phyloP scores from a whole-genome alignment of 176 grass and related monocot genomes.

The Guadua angustifolia region DNA sequence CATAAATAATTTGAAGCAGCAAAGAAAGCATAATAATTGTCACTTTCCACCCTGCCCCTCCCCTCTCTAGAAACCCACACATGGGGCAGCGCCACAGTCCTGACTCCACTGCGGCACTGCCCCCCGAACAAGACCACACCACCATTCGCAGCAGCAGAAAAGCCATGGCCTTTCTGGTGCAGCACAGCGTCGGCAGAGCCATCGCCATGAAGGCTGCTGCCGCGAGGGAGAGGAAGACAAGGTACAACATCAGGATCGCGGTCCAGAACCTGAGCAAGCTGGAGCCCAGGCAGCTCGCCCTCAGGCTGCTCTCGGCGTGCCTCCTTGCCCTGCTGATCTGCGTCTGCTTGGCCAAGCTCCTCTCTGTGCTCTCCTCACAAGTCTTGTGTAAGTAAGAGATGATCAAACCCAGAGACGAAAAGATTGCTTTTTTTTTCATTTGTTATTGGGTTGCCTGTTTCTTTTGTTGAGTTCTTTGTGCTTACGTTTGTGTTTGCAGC shows the following conservation, averaged over 20 bases:
- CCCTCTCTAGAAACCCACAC: background rate
- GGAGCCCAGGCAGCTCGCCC: slow-evolving; percentile 14
- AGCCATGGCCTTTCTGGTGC: slow-evolving; percentile 39
- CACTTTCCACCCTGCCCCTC: slow-evolving; percentile 30
- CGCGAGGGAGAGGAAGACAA: slow-evolving; percentile 38
- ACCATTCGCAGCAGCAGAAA: background rate
- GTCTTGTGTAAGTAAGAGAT: slow-evolving; percentile 27
- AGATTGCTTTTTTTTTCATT: background rate
- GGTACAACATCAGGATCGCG: background rate
- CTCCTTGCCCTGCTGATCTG: slow-evolving; percentile 35
- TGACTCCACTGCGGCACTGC: background rate
- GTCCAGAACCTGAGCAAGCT: slow-evolving; percentile 30
- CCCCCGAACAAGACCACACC: background rate
- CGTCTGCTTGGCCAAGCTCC: slow-evolving; percentile 24
- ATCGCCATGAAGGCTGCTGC: slow-evolving; percentile 3
- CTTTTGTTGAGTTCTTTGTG: background rate
- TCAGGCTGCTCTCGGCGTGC: slow-evolving; percentile 37
- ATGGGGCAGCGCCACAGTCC: background rate
- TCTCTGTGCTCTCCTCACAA: background rate
- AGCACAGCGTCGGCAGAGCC: slow-evolving; percentile 33
- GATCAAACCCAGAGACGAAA: background rate
- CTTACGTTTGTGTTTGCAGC: background rate
- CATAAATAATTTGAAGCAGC: background rate
- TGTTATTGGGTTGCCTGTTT: background rate
- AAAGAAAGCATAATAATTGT: slow-evolving; percentile 34